A percentile compares a stretch with the other conserved stretches of the same genome.
phyloP scores from a whole-genome alignment of 192 early-diverging fungal species.

The Piromyces sp. region DNA sequence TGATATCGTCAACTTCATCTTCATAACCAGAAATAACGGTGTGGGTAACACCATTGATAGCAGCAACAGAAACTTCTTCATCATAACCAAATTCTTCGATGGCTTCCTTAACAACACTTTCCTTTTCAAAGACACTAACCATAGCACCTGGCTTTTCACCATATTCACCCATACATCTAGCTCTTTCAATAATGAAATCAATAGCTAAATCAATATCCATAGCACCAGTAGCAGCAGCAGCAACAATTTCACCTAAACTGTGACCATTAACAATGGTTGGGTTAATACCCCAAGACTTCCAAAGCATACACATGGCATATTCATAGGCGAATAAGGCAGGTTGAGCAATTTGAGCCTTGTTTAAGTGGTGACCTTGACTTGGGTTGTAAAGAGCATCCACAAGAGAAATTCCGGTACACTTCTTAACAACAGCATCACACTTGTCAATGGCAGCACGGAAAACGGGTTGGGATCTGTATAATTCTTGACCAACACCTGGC shows the following conservation, averaged over 20 bases:
- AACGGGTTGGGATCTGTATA: not conserved
- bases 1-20: slow-evolving; percentile 7
- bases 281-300: slow-evolving; percentile 8
- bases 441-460: not conserved
- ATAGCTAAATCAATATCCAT: slow-evolving; percentile 7
- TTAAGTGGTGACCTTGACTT: not conserved
- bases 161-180: slow-evolving; percentile 4
- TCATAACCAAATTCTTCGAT: not conserved
- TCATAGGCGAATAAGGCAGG: not conserved
- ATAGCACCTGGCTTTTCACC: slow-evolving; percentile 9
- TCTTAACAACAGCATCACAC: not conserved
- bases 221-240: slow-evolving; percentile 8
- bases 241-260: slow-evolving; percentile 13
- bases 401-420: not conserved
- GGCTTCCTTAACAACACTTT: not conserved
- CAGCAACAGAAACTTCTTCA: slow-evolving; percentile 5
- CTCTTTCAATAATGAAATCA: slow-evolving; percentile 12
- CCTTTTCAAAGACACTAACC: slow-evolving; percentile 6
- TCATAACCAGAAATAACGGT: slow-evolving; percentile 10
- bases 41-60: slow-evolving; percentile 9
- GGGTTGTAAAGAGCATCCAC: not conserved
- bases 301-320: slow-evolving; percentile 9
- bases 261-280: slow-evolving; percentile 9
- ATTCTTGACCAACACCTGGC: not conserved
- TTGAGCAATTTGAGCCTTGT: not conserved